Evolutionary conservation across 176 grass and related monocot genomes (phyloP), one percentile per base, ranked within the genome.

Genomic region (Eleusine coracana): DNA sequence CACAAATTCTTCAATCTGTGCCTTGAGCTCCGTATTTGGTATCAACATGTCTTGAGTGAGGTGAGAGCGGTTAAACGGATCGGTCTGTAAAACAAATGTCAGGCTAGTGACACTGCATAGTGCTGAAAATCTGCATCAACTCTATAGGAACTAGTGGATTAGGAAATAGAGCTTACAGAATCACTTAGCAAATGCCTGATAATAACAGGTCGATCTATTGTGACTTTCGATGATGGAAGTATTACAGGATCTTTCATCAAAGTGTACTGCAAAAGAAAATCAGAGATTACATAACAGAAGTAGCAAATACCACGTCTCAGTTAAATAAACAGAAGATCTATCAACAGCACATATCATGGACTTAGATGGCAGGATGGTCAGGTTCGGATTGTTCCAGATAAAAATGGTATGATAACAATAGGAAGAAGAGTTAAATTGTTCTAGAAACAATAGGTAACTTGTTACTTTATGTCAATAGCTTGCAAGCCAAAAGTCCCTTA

Each of bases 181-280:
- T 99, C 96, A 81, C 96, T 99, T 36, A 96, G 93, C 54, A 99
- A 80, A 87, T 99, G 96, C 78, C 96, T 91, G 88, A 93, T 86
- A 77, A 99, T 99, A 80, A 99, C 96, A 1, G 85, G 59, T 34
- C 96, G 93, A 51, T 99, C 96, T 64, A 99, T 20, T 70, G 89
- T 84, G 75, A 99, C 82, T 49, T 77, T 91, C 2, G 96, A 99
- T 40, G 93, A 96, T 17, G 96, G 96, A 59, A 99, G 84, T 70
- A 91, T 99, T 40, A 99, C 96, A 80, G 96, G 96, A 90, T 99
- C 96, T 76, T 92, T 92, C 93, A 98, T 95, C 66, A 99, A 85
- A 60, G 93, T 96, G 86, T 83, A 99, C 96, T 99, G 86, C 63
- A 66, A 59, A 66, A 88, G 20, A 36, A 79, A 55, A 49, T 7